Evolutionary conservation across 1,139 yeast species (phyloP).

Genomic region (Scheffersomyces illinoinensis): DNA sequence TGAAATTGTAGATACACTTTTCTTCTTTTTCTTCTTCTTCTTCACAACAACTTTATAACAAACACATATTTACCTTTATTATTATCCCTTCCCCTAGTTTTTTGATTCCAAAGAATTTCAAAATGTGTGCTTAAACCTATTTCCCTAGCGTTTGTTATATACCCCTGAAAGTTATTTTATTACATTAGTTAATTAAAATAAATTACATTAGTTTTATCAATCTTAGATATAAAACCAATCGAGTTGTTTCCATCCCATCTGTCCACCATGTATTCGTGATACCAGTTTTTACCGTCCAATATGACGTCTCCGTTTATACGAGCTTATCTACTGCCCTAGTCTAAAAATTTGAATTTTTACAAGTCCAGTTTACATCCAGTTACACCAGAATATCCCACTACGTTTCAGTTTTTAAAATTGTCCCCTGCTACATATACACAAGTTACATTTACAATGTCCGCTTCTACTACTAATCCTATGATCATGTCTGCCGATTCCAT

Average conservation of each 20-base stretch:
- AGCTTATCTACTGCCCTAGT: constrained; percentile 4
- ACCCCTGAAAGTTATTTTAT: constrained; percentile 8
- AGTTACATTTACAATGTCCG: constrained; percentile 21
- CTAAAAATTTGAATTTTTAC: constrained; percentile 3
- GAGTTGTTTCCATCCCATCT: constrained; percentile 9
- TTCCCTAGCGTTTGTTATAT: constrained; percentile 6
- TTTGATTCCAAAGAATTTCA: constrained; percentile 11
- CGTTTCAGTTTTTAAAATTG: constrained; percentile 4
- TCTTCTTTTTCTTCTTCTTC: constrained; percentile 3
- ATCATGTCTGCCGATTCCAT: constrained; percentile 30
- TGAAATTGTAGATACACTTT: background rate
- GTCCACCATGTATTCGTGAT: constrained; percentile 27
- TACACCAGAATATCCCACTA: constrained; percentile 2
- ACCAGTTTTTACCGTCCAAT: constrained; percentile 26
- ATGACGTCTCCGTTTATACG: constrained; percentile 26
- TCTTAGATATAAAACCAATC: constrained; percentile 6
- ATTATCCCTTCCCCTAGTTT: constrained; percentile 5
- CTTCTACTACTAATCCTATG: constrained; percentile 23
- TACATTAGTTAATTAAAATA: constrained; percentile 6
- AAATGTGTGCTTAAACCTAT: constrained; percentile 39
- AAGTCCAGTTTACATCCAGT: constrained; percentile 3
- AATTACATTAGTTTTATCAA: constrained; percentile 2
- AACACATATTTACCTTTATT: constrained; percentile 1
- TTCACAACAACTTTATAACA: constrained; percentile 5
- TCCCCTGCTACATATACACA: constrained; percentile 3